Base-by-base conservation (phyloP, 129 eudicot genomes). In the Apium graveolens region DNA sequence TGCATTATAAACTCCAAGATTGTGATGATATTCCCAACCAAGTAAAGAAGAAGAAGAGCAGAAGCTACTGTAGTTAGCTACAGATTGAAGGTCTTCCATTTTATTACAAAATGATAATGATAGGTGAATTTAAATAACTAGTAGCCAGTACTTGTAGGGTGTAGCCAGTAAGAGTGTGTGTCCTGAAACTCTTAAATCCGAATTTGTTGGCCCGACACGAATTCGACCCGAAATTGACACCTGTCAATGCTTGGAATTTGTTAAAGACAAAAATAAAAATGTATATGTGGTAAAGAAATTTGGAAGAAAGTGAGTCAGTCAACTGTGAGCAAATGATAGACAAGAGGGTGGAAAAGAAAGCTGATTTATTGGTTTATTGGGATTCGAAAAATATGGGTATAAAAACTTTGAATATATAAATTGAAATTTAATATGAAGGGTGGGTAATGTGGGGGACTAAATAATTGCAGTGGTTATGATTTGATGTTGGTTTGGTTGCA, bases 391-490 rank as follows among this genome's bases (percentile, higher is more conserved):
- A 85, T 81, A 24, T 9, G 16, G 51, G 34, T 26, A 8, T 11
- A 11, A 24, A 20, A 16, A 74, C 10, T 43, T 74, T 74, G 45
- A 60, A 60, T n/a, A 10, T 16, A 42, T 21, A 11, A 5, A 70
- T 39, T 43, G 13, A 55, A 35, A 1, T 71, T 8, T 18, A 44
- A 27, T 27, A 18, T 5, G 79, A 13, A 32, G 79, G 81, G 83
- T 81, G 77, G 77, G 77, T 43, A 10, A 83, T 86, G 97, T 89
- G 93, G 93, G 97, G 89, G 88, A 85, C 97, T 89, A 82, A 89
- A 89, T 89, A 79, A 89, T 87, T 87, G 90, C 78, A 79, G 86
- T 79, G 75, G 90, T 86, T 86, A 89, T 89, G 86, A 89, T 89
- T 84, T 77, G 83, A 89, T 89, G 89, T 84, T 87, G 83, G 43